phyloP scores from a whole-genome alignment of 306 rosid genomes.

The Sesbania bispinosa region DNA sequence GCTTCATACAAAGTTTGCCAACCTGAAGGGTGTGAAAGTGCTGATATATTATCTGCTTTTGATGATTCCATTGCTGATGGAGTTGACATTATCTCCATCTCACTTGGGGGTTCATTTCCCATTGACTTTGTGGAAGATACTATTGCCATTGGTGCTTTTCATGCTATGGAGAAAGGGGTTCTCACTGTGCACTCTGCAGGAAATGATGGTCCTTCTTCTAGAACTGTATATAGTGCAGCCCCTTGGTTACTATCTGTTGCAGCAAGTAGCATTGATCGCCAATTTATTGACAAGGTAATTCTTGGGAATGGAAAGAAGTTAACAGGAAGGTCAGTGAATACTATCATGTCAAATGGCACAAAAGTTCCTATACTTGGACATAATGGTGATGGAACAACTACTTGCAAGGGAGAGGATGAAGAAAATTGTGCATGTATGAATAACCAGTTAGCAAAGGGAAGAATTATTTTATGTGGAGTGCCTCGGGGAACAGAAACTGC shows the following conservation, averaged over 20 bases:
- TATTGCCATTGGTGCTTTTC: conserved; percentile 3
- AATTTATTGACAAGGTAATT: neutral
- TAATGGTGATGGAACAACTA: neutral
- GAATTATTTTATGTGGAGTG: neutral
- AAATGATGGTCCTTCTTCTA: neutral
- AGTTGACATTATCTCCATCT: conserved; percentile 33
- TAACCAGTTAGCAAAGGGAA: neutral
- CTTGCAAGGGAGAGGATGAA: too few species aligned
- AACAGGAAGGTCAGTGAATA: neutral
- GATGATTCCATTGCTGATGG: conserved; percentile 34
- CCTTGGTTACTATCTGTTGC: neutral
- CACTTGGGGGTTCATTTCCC: neutral
- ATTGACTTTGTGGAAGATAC: neutral
- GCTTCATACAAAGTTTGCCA: conserved; percentile 11
- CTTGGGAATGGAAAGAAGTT: neutral
- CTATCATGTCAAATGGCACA: neutral
- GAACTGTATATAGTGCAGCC: neutral
- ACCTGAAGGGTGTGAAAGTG: neutral
- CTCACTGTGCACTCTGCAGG: neutral
- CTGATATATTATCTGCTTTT: conserved; percentile 26
- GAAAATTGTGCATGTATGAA: too few species aligned
- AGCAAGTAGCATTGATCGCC: neutral
- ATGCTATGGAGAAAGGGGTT: conserved; percentile 5
- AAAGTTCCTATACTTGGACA: neutral
- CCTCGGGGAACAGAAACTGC: too few species aligned